Conservation (phyloP, 768 basidiomycete genomes). For the Lactarius psammicola region DNA sequence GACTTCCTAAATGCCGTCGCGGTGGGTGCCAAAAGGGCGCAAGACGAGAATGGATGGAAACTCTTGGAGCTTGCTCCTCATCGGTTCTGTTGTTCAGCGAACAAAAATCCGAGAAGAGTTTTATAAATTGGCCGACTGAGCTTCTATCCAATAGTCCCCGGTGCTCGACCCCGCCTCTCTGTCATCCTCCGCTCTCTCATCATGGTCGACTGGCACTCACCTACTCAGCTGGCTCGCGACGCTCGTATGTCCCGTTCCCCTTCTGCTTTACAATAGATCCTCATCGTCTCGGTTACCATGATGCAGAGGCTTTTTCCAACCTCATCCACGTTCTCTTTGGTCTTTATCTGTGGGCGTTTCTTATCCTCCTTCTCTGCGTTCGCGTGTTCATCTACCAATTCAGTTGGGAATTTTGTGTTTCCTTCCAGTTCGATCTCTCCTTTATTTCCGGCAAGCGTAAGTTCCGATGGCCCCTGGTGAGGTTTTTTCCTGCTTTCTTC, state of each 20-base stretch:
- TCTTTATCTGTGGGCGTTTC: slow-evolving; percentile 43
- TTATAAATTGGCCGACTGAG: slow-evolving; percentile 10
- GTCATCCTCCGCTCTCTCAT: slow-evolving; percentile 1
- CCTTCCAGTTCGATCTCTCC: slow-evolving; percentile 44
- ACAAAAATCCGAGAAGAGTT: slow-evolving; percentile 1
- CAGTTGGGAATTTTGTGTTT: slow-evolving; percentile 47
- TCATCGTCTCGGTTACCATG: slow-evolving; percentile 6
- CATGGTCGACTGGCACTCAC: slow-evolving; percentile 44
- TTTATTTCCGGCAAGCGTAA: slow-evolving; percentile 42
- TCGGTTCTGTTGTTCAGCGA: not conserved
- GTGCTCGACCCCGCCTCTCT: slow-evolving; percentile 7
- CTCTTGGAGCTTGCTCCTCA: not conserved
- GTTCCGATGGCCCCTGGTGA: slow-evolving; percentile 49
- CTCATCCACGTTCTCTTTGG: slow-evolving; percentile 46
- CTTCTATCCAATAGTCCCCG: slow-evolving; percentile 12
- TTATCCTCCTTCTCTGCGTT: not conserved
- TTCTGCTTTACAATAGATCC: not conserved
- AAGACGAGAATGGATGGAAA: slow-evolving; percentile 9
- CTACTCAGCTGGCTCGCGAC: slow-evolving; percentile 39
- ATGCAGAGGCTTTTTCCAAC: slow-evolving; percentile 40
- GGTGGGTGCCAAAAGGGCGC: slow-evolving; percentile 1
- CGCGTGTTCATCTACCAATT: not conserved
- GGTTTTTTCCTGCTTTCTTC: slow-evolving; percentile 8
- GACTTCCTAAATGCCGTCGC: slow-evolving; percentile 18
- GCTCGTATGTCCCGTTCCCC: slow-evolving; percentile 34